A percentile compares a stretch with the other conserved stretches of the same genome.
Conservation (phyloP, 441 rosid species). For the Adansonia grandidieri region DNA sequence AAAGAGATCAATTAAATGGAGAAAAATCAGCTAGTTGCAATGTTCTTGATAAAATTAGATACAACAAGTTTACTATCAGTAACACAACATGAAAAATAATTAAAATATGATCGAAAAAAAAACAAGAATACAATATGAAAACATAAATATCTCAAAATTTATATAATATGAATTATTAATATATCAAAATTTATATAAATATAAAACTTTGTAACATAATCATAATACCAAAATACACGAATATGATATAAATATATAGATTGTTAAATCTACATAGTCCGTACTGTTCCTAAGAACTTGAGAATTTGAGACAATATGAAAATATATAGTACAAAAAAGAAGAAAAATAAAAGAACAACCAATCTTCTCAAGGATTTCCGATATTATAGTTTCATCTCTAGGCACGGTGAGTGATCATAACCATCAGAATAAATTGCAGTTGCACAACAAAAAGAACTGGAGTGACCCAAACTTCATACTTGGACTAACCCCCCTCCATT, state of each 20-base stretch:
- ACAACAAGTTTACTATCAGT: no score
- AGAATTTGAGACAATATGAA: background rate
- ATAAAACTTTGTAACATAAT: no score
- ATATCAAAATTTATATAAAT: no score
- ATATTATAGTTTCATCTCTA: background rate
- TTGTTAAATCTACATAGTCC: no score
- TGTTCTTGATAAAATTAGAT: no score
- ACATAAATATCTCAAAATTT: no score
- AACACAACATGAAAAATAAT: no score
- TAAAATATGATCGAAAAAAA: no score
- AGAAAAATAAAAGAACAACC: background rate
- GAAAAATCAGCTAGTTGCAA: background rate
- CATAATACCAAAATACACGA: no score
- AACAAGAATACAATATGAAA: no score
- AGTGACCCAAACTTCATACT: background rate
- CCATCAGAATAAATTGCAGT: background rate
- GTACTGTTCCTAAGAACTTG: background rate
- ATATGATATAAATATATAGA: no score
- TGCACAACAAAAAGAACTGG: background rate
- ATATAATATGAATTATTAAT: no score
- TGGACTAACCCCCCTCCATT: background rate
- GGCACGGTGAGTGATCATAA: background rate
- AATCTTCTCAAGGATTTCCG: background rate
- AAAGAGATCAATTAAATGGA: background rate
- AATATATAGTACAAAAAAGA: slow-evolving; percentile 19